phyloP scores from a whole-genome alignment of 208 protist species.

The Leishmania martiniquensis region DNA sequence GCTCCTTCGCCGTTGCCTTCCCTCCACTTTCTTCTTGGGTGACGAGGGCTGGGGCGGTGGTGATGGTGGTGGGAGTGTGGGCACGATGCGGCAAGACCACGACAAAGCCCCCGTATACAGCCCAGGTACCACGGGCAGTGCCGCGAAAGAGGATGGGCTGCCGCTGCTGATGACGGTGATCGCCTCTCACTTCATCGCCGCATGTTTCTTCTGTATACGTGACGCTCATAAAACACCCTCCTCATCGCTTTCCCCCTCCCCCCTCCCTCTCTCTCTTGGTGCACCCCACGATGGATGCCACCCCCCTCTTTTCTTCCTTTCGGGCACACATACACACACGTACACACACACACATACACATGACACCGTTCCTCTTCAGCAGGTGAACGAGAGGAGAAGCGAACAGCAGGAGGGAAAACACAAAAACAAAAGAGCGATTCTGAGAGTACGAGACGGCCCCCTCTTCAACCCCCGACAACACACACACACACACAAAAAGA shows the following conservation, averaged over 20 bases:
- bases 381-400: too few species aligned
- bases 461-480: too few species aligned
- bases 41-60: neutral
- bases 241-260: neutral
- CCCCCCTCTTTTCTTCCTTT: neutral
- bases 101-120: neutral
- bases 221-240: neutral
- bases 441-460: too few species aligned
- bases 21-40: neutral
- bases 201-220: neutral
- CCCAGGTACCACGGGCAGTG: neutral
- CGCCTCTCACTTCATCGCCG: neutral
- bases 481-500: neutral
- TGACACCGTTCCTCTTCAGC: too few species aligned
- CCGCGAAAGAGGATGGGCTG: neutral
- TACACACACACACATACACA: neutral
- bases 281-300: neutral
- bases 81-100: neutral
- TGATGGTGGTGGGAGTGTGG: too few species aligned
- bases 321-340: neutral
- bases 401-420: too few species aligned
- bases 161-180: neutral
- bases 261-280: neutral
- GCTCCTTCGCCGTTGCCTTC: neutral
- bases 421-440: too few species aligned